phyloP scores from a whole-genome alignment of 495 filamentous ascomycete species.

The Jackrogersella minutella region DNA sequence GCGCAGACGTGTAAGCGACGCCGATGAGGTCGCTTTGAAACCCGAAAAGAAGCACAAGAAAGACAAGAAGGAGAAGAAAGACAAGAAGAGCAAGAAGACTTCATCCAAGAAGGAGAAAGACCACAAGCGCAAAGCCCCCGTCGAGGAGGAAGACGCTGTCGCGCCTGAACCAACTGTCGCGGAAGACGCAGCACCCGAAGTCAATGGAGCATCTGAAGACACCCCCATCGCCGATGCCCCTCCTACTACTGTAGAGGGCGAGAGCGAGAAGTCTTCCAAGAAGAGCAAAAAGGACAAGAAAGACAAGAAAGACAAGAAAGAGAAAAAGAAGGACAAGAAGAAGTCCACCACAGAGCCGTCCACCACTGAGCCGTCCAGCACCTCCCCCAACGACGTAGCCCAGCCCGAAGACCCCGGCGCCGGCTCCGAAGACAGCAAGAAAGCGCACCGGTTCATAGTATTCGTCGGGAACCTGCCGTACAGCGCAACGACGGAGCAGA shows the following conservation, averaged over 20 bases:
- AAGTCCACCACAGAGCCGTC: slow-evolving; percentile 22
- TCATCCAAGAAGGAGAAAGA: slow-evolving; percentile 45
- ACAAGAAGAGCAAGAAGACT: slow-evolving; percentile 40
- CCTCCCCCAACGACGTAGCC: not conserved
- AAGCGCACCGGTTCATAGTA: slow-evolving; percentile 76
- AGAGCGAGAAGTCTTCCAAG: slow-evolving; percentile 38
- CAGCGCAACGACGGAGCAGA: slow-evolving; percentile 71
- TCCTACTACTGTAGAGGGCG: slow-evolving; percentile 4
- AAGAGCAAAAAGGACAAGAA: slow-evolving; percentile 46
- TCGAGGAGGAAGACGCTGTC: slow-evolving; percentile 33
- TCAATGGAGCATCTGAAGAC: slow-evolving; percentile 6
- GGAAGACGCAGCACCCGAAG: slow-evolving; percentile 1
- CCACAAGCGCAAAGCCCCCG: slow-evolving; percentile 41
- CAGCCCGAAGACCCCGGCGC: slow-evolving; percentile 13
- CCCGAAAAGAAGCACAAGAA: slow-evolving; percentile 58
- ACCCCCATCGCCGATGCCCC: slow-evolving; percentile 9
- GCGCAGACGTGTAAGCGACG: slow-evolving; percentile 28
- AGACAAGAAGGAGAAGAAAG: slow-evolving; percentile 46
- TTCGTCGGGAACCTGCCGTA: slow-evolving; percentile 93
- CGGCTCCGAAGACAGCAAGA: slow-evolving; percentile 43
- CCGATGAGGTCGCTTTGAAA: slow-evolving; percentile 31
- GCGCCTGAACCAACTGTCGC: slow-evolving; percentile 22
- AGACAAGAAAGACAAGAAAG: slow-evolving; percentile 31
- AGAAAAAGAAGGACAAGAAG: slow-evolving; percentile 37
- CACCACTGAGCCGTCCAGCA: slow-evolving; percentile 11